Evolutionary conservation across 2,329 filamentous ascomycete species (phyloP).

Genomic region (Ambrosiella cleistominuta): DNA sequence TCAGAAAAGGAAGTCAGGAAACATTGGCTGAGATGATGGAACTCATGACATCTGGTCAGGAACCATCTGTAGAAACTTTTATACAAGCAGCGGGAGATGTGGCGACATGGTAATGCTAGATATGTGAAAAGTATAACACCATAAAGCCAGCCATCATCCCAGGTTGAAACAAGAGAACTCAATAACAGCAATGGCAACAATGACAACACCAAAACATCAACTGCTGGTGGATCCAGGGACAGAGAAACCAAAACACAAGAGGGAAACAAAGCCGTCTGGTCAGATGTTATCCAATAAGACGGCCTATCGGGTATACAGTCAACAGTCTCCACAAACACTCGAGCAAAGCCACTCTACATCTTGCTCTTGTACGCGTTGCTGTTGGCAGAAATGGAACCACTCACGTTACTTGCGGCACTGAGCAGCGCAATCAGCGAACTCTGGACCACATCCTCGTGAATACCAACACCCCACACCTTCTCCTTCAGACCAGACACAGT

Average conservation of each 20-base stretch:
- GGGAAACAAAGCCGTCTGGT: not conserved
- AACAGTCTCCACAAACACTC: not conserved
- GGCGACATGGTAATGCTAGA: not conserved
- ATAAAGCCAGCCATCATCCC: not conserved
- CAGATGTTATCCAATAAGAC: not conserved
- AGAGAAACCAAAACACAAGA: not conserved
- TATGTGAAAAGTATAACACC: not conserved
- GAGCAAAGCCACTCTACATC: constrained; percentile 14
- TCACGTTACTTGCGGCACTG: constrained; percentile 70
- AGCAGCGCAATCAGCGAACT: constrained; percentile 74
- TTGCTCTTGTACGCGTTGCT: constrained; percentile 10
- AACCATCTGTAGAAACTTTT: not conserved
- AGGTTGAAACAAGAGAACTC: not conserved
- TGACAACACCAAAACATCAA: not conserved
- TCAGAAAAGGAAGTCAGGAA: not conserved
- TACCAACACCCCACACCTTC: constrained; percentile 77
- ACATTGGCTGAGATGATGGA: not conserved
- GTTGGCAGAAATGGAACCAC: constrained; percentile 20
- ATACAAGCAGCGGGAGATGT: not conserved
- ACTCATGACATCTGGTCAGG: not conserved
- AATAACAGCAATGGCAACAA: not conserved
- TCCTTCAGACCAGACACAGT: constrained; percentile 47
- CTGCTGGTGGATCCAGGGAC: not conserved
- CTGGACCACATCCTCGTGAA: constrained; percentile 84
- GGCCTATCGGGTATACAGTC: not conserved